Conservation (phyloP, 2,329 filamentous ascomycete genomes). For the Colletotrichum musicola region DNA sequence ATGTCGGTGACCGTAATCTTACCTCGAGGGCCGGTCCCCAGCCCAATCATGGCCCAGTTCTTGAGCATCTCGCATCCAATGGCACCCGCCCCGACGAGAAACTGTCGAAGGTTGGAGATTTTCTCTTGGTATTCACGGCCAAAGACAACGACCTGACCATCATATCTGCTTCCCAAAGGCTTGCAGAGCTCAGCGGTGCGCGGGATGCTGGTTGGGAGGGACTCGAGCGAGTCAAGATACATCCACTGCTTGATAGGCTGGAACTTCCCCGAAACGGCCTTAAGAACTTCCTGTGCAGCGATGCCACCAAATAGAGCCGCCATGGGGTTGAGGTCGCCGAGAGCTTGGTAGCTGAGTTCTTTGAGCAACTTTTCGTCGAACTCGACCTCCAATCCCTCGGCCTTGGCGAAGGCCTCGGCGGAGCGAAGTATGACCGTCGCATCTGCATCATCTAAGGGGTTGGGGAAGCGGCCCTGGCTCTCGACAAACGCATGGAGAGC, state of each 20-base stretch:
- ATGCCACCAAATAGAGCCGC: constrained; percentile 96
- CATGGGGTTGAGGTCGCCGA: constrained; percentile 90
- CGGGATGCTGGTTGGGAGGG: constrained; percentile 79
- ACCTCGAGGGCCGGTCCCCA: constrained; percentile 88
- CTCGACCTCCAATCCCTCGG: constrained; percentile 83
- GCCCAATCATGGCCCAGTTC: constrained; percentile 99
- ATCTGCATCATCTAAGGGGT: constrained; percentile 87
- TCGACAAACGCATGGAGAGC: constrained; percentile 89
- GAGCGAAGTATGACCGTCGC: constrained; percentile 82
- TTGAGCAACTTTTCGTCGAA: constrained; percentile 92
- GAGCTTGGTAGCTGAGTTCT: constrained; percentile 94
- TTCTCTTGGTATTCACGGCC: constrained; percentile 95
- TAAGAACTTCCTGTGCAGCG: constrained; percentile 93
- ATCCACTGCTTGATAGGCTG: constrained; percentile 95
- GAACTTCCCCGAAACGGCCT: constrained; percentile 98
- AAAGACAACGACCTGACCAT: constrained; percentile 97
- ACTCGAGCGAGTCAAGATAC: constrained; percentile 98
- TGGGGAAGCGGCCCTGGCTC: constrained; percentile 79
- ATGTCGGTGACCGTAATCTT: constrained; percentile 96
- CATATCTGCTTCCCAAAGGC: constrained; percentile 87
- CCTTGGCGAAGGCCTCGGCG: constrained; percentile 79
- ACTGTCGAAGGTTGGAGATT: constrained; percentile 89
- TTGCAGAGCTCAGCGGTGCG: constrained; percentile 91
- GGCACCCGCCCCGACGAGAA: constrained; percentile 94
- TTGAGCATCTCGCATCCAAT: constrained; percentile 99